A percentile compares a stretch with the other conserved stretches of the same genome.
Conservation (phyloP, 2,329 filamentous ascomycete genomes). For the Phialemonium atrogriseum region DNA sequence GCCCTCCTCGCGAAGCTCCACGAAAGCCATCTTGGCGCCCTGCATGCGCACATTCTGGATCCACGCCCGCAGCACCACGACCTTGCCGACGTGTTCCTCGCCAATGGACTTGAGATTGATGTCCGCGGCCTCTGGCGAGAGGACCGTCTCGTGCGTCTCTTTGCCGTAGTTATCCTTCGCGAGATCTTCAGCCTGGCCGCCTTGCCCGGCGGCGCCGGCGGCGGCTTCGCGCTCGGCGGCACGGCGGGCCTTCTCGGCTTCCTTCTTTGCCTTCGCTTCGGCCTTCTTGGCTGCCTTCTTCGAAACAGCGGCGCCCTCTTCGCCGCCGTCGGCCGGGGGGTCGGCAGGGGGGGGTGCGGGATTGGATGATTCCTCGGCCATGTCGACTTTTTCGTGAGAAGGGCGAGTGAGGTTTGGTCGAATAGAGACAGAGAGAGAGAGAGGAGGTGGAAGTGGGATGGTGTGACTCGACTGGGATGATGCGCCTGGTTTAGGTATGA, state of each 20-base stretch:
- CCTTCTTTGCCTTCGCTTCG: slow-evolving; percentile 78
- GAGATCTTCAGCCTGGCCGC: slow-evolving; percentile 53
- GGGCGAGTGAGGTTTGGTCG: no score
- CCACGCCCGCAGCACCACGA: slow-evolving; percentile 69
- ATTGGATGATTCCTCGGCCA: no score
- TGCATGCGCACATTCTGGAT: slow-evolving; percentile 84
- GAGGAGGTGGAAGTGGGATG: no score
- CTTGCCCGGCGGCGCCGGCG: slow-evolving; percentile 56
- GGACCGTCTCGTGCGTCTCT: slow-evolving; percentile 45
- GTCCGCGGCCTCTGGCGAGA: slow-evolving; percentile 39
- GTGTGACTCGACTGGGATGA: no score
- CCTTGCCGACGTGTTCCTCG: slow-evolving; percentile 58
- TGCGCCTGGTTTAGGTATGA: no score
- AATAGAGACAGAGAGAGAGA: no score
- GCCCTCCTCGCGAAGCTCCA: slow-evolving; percentile 71
- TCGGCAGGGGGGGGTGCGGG: no score
- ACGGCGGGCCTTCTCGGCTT: slow-evolving; percentile 67
- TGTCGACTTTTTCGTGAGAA: no score
- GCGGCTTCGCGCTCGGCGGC: slow-evolving; percentile 68
- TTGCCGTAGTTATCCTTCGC: slow-evolving; percentile 76
- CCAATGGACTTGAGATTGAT: slow-evolving; percentile 55
- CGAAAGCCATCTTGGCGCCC: slow-evolving; percentile 83
- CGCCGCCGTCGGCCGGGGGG: no score
- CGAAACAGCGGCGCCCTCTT: no score
- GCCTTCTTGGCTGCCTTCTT: slow-evolving; percentile 84